Conservation (phyloP, 2,329 filamentous ascomycete species). For the Scedosporium aurantiacum region DNA sequence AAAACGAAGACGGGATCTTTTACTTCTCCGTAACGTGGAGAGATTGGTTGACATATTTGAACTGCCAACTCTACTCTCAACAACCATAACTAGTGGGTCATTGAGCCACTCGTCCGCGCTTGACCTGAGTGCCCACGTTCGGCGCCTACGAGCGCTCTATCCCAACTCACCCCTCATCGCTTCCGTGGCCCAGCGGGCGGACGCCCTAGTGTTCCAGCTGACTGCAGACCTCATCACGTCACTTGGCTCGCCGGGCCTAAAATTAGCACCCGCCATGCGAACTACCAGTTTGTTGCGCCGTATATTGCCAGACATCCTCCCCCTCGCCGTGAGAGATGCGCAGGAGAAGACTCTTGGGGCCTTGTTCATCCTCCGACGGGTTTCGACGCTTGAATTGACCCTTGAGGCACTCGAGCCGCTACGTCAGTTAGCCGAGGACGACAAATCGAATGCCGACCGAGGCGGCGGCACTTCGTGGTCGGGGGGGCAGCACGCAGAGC, state of each 20-base stretch:
- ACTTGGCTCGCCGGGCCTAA: constrained; percentile 66
- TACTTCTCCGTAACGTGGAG: constrained; percentile 78
- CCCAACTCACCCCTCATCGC: constrained; percentile 65
- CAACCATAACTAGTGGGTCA: constrained; percentile 55
- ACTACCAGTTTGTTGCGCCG: constrained; percentile 86
- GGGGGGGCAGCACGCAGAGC: constrained; percentile 82
- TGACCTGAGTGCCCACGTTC: constrained; percentile 88
- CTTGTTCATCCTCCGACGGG: constrained; percentile 76
- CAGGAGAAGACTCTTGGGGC: constrained; percentile 64
- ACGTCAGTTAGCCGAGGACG: constrained; percentile 80
- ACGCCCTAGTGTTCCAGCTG: constrained; percentile 80
- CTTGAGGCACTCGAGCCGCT: constrained; percentile 77
- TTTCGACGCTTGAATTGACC: constrained; percentile 68
- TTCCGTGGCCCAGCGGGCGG: constrained; percentile 65
- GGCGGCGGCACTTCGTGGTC: constrained; percentile 33
- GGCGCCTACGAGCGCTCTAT: constrained; percentile 72
- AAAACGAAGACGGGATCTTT: constrained; percentile 65
- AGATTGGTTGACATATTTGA: constrained; percentile 85
- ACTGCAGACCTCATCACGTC: constrained; percentile 71
- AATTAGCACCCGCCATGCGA: constrained; percentile 80
- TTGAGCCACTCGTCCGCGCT: constrained; percentile 81
- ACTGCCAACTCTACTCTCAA: constrained; percentile 72
- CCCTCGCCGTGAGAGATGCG: constrained; percentile 14
- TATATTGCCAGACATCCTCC: constrained; percentile 58
- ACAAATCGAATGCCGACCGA: constrained; percentile 30